Base-by-base conservation (phyloP, 2,329 filamentous ascomycete genomes). In the Fusarium begoniae region DNA sequence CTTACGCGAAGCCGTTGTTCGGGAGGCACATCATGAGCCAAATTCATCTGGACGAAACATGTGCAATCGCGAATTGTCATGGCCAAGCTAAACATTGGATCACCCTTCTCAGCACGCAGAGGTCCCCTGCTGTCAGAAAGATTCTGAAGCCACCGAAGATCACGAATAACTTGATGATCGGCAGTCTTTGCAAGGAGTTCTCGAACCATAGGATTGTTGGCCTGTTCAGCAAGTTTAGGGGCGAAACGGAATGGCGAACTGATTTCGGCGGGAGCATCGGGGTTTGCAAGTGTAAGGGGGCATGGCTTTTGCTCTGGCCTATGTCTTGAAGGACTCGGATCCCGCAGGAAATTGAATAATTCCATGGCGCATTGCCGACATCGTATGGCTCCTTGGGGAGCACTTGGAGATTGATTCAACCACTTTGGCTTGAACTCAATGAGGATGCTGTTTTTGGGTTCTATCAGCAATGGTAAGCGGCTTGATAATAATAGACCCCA, bases 401-500 rank as follows among this genome's bases (percentile, higher is more conserved):
- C 93, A 43, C 89, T 90, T 8, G 91, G 93, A 5, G 93, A 95
- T 80, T 95, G 93, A 14, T 87, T 84, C 32, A 96, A 88, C 94
- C 94, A 96, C 82, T 96, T 96, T 20, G 94, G 93, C 80, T 96
- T 96, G 83, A 96, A 92, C 80, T 96, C 93, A 63, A 93, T 84
- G 38, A 93, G 80, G 35, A 81, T 63, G 64, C 75, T 79, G n/a
- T 78, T 75, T 28, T 79, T 75, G 20, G 77, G 66, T 65, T 81
- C 80, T 80, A 64, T 15, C 48, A 66, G n/a, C 41, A 41, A 50
- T 69, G 58, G 56, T 58, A 35, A 40, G 62, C 37, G 56, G 45
- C 35, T 26, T 50, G 30, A 37, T 50, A 51, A 43, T 35, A 47
- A 32, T 14, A 28, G n/a, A 40, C 43, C 37, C 43, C 20, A 4